Evolutionary conservation across 345 rosid genomes (phyloP), one percentile per base, ranked within the genome.

Genomic region (Euclidium syriacum): DNA sequence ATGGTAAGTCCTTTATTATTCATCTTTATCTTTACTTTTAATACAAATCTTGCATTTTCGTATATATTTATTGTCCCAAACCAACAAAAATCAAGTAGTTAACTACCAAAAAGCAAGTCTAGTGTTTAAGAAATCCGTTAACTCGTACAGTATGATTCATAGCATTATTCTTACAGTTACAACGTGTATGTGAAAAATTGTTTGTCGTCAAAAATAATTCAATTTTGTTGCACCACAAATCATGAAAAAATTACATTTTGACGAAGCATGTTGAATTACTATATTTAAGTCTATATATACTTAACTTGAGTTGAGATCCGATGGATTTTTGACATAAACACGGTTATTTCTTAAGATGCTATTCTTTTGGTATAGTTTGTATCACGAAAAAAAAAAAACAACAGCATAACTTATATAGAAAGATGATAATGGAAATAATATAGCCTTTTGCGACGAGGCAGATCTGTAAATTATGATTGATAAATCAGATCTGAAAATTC

Each of bases 1-100:
- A 81, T 64, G 94, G 86, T 81, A 63, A 39, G 43, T 44, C 32
- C 36, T 11, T 18, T 26, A 8, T 2, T 27, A n/a, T n/a, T n/a
- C n/a, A n/a, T 38, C 7, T 38, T 15, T 48, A 51, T 51, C 5
- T 9, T 20, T 27, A 46, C 15, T 10, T 1, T 7, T 1, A 4
- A 16, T 29, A 18, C 17, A 22, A 38, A 55, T 62, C 12, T 55
- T 16, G 3, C 8, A 44, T 60, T 35, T 48, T 62, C 35, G 0
- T 34, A 24, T 34, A 6, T 19, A 15, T 18, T 18, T 46, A 33
- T 51, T 0, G 15, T 7, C 3, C 32, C 17, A 58, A 16, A 26
- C 32, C 10, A 6, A 5, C 6, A 16, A 26, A 18, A 19, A 3
- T 17, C 4, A 9, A 11, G 10, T 53, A 44, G 42, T 42, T 41